Base-by-base conservation (phyloP, 2,329 filamentous ascomycete species). In the Apiospora koreana region DNA sequence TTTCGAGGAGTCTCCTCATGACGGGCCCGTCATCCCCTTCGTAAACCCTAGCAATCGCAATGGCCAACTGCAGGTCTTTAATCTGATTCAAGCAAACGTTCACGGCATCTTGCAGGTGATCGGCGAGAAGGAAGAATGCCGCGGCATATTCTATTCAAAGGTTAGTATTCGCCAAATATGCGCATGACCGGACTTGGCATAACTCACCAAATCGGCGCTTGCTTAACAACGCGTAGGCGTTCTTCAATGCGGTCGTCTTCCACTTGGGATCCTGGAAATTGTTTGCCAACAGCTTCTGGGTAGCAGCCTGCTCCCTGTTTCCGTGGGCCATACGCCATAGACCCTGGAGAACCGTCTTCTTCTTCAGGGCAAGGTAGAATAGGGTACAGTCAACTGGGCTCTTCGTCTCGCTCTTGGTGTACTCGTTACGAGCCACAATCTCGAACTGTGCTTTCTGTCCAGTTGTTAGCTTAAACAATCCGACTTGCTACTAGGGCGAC, bases 281-380 rank as follows among this genome's bases (percentile, higher is more conserved):
- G 77, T 98, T 97, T n/a, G 92, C 88, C 28, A 99, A 84, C 41
- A 99, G 86, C 72, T 89, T 90, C 71, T 92, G 89, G 0, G 96
- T 99, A 0, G 92, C 90, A 2, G 81, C 84, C 80, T 98, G 96
- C 80, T 99, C 97, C 70, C 88, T 89, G 76, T 97, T 92, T 91
- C 96, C 96, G 50, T 86, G 90, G 7, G 96, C 95, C 89, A 98
- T 98, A 23, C 97, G 90, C 96, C 96, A 99, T 0, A 99, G 85
- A 0, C 94, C 95, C 74, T 97, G 89, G 1, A 99, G 87, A 0
- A 98, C 92, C 2, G 92, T 87, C 80, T 99, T 99, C 84, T 98
- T 98, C 74, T 88, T 89, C 16, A 99, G 86, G 0, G 97, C 95
- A 23, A 99, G 86, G 79, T 98, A 99, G 82, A 93, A 97, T 10